These are phyloP conservation scores for Sanghuangporus sanghuang DNA, from an alignment of 1,284 basidiomycete genomes.

Conservation along the genomic window DNA sequence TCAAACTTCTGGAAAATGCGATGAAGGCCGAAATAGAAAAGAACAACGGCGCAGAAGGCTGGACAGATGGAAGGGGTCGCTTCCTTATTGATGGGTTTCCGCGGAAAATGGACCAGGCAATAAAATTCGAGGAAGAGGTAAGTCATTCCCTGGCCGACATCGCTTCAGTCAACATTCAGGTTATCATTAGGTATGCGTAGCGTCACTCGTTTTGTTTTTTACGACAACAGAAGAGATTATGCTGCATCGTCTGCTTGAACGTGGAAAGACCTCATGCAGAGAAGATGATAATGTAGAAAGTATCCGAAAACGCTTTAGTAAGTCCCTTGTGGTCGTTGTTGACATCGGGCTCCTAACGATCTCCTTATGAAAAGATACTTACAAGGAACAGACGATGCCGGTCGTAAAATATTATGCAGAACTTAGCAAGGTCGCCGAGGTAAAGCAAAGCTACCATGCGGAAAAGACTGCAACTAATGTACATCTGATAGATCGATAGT, in stretches of 20 bases:
- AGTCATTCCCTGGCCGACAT: conserved; percentile 23
- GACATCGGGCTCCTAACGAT: background rate
- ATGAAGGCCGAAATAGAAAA: conserved; percentile 67
- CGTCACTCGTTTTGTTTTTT: conserved; percentile 83
- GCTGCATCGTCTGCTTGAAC: conserved; percentile 80
- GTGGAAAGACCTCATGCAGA: conserved; percentile 91
- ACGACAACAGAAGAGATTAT: conserved; percentile 89
- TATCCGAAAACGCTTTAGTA: conserved; percentile 95
- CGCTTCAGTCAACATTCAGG: background rate
- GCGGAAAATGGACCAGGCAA: conserved; percentile 96
- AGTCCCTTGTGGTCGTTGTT: conserved; percentile 27
- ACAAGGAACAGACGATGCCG: conserved; percentile 91
- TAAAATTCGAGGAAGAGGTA: conserved; percentile 88
- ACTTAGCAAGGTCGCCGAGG: conserved; percentile 75
- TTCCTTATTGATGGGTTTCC: conserved; percentile 99
- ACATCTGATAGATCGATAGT: conserved; percentile 65
- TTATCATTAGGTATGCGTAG: conserved; percentile 64
- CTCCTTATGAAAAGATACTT: conserved; percentile 57
- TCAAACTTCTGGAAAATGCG: conserved; percentile 93
- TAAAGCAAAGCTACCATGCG: conserved; percentile 32
- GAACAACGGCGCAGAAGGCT: conserved; percentile 44
- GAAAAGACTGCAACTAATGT: background rate
- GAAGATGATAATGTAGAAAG: conserved; percentile 96
- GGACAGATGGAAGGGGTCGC: conserved; percentile 72
- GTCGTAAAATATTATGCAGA: conserved; percentile 85